These are phyloP conservation scores for Aspergillus calidoustus DNA, from an alignment of 2,329 filamentous ascomycete species.

Conservation along the genomic window DNA sequence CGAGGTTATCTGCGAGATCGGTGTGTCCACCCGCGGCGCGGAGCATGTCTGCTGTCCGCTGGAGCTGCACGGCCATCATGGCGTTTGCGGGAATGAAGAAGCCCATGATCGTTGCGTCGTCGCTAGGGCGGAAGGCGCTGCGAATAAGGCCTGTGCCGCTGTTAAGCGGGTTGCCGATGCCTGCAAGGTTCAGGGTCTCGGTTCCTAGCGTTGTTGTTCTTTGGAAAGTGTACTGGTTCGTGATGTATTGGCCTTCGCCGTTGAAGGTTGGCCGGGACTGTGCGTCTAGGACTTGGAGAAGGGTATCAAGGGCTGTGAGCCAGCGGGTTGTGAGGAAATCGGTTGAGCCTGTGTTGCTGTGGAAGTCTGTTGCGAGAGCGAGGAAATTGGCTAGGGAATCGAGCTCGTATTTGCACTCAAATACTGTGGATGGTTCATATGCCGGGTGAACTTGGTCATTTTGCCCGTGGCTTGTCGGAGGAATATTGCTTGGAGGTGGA, in stretches of 20 bases:
- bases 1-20: slow-evolving; percentile 53
- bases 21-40: slow-evolving; percentile 59
- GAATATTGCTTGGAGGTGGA: slow-evolving; percentile 78
- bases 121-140: slow-evolving; percentile 91
- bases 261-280: slow-evolving; percentile 85
- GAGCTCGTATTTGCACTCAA: slow-evolving; percentile 98
- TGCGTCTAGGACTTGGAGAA: slow-evolving; percentile 74
- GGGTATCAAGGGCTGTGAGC: slow-evolving; percentile 74
- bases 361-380: slow-evolving; percentile 81
- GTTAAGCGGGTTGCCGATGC: slow-evolving; percentile 90
- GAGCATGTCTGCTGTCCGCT: slow-evolving; percentile 74
- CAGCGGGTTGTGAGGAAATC: slow-evolving; percentile 80
- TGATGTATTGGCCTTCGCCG: slow-evolving; percentile 65
- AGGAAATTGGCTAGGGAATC: slow-evolving; percentile 94
- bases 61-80: slow-evolving; percentile 90
- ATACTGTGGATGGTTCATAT: slow-evolving; percentile 84
- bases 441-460: slow-evolving; percentile 81
- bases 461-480: slow-evolving; percentile 75
- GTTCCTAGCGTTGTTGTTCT: slow-evolving; percentile 80
- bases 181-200: slow-evolving; percentile 81
- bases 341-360: slow-evolving; percentile 75
- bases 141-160: slow-evolving; percentile 82
- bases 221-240: slow-evolving; percentile 86
- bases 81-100: slow-evolving; percentile 96
- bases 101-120: slow-evolving; percentile 91